Evolutionary conservation across 2,329 filamentous ascomycete species (phyloP), one percentile per base, ranked within the genome.

Genomic region (Ophiostoma ulmi): DNA sequence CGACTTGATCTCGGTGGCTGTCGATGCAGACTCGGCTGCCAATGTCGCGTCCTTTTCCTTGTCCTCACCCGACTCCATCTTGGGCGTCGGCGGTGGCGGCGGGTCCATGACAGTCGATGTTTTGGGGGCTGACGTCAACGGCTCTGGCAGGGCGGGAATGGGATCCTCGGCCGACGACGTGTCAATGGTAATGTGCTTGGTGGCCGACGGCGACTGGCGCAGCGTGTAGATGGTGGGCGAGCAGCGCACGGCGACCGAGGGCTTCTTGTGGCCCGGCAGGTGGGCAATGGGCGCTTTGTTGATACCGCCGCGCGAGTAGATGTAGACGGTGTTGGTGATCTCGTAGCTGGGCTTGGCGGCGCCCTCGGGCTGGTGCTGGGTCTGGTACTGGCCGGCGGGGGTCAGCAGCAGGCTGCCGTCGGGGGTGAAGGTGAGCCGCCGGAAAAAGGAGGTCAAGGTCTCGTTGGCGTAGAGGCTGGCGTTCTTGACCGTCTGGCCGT

Each of bases 211-310:
- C 0, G 84, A 81, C 76, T 91, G 88, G 58, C 95, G 88, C 31
- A 96, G 83, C 0, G 90, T 92, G 80, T 98, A 99, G 75, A 92
- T 90, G 35, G 97, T 81, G 0, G 95, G 95, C 17, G 94, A 99
- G 78, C 95, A 99, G 77, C 92, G 92, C 72, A 99, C 92, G 1
- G 94, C 95, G 13, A 99, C 92, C 0, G 95, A 98, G 0, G 95
- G 95, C 80, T 99, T 99, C 83, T 97, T 99, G 80, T 98, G 94
- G 1, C 95, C 95, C 0, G 95, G 95, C 7, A 99, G 85, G 80
- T 98, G 95, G 7, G 94, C 93, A 71, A 98, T 91, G 2, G 95
- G 95, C 1, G 95, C 93, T 78, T 96, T 97, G 81, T 97, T 98
- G 77, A 99, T 93, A 35, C 95, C 95, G 39, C 94, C 95, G 75